Percentiles rank a stretch among this genome's conserved stretches.
Conservation (phyloP, 176 grass and related monocot genomes). For the Stipa capillata region DNA sequence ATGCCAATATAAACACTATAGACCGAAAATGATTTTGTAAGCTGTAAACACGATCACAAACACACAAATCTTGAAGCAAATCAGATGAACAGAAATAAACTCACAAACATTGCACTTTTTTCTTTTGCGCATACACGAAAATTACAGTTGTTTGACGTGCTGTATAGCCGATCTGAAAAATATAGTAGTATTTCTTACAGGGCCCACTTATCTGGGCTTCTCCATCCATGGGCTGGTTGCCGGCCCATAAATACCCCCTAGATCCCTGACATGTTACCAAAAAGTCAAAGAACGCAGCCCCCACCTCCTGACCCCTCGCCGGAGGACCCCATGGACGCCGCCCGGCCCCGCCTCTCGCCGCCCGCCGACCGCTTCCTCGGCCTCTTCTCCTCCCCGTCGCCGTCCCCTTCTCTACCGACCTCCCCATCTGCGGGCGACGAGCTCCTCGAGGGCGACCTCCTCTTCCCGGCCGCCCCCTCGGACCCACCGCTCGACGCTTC, state of each 20-base stretch:
- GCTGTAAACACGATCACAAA: no score
- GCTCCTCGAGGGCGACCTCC: constrained; percentile 37
- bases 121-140: no score
- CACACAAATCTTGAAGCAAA: no score
- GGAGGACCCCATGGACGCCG: constrained; percentile 8
- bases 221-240: background rate
- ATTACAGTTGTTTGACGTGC: no score
- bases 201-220: background rate
- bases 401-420: background rate
- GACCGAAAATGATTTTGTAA: no score
- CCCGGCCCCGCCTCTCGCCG: constrained; percentile 18
- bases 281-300: background rate
- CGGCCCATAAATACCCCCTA: background rate
- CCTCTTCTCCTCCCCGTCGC: constrained; percentile 18
- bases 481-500: constrained; percentile 4
- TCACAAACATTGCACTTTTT: no score
- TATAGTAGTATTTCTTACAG: background rate
- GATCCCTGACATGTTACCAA: background rate
- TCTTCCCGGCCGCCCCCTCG: constrained; percentile 7
- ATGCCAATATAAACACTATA: no score
- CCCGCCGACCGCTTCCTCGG: constrained; percentile 25
- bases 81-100: no score
- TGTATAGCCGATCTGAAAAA: no score
- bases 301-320: background rate
- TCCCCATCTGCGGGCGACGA: background rate